Percentiles rank a stretch among this genome's conserved stretches.
Evolutionary conservation across 139 green algal species (phyloP).

Genomic region (Coelastrella sp.): DNA sequence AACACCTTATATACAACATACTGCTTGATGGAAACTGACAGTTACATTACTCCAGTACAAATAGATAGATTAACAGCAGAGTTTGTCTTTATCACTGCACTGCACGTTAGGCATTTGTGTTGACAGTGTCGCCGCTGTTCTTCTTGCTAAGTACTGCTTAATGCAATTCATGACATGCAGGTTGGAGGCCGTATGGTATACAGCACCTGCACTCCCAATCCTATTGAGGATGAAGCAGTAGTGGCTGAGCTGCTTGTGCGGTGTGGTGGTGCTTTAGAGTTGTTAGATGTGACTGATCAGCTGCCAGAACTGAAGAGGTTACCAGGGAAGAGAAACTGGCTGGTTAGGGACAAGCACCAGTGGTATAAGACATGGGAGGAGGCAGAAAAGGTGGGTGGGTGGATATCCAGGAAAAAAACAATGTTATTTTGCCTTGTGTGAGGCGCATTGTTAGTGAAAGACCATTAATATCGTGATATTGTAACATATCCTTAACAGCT

Average conservation of each 20-base stretch:
- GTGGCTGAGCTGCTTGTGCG: conserved; percentile 87
- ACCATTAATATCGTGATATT: too few relatives aligned
- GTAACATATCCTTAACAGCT: too few relatives aligned
- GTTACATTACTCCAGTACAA: too few relatives aligned
- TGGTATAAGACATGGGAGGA: conserved; percentile 80
- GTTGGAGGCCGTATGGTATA: conserved; percentile 97
- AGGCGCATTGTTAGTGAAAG: too few relatives aligned
- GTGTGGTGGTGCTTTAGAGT: conserved; percentile 73
- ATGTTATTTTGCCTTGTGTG: too few relatives aligned
- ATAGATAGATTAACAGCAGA: too few relatives aligned
- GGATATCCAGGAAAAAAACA: neutral
- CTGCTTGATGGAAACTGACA: too few relatives aligned
- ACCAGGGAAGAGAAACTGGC: conserved; percentile 83
- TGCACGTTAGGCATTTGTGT: too few relatives aligned
- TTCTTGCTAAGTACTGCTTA: too few relatives aligned
- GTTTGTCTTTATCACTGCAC: too few relatives aligned
- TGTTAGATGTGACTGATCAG: conserved; percentile 86
- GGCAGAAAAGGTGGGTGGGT: conserved; percentile 3
- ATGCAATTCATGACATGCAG: conserved; percentile 47
- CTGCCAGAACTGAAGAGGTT: conserved; percentile 85
- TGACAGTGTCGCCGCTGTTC: too few relatives aligned
- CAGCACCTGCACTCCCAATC: conserved; percentile 98
- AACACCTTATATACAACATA: too few relatives aligned
- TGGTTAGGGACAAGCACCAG: conserved; percentile 42
- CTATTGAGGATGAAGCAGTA: conserved; percentile 98